phyloP scores from a whole-genome alignment of 192 early-diverging fungal genomes.

The Backusella tarrabulga region DNA sequence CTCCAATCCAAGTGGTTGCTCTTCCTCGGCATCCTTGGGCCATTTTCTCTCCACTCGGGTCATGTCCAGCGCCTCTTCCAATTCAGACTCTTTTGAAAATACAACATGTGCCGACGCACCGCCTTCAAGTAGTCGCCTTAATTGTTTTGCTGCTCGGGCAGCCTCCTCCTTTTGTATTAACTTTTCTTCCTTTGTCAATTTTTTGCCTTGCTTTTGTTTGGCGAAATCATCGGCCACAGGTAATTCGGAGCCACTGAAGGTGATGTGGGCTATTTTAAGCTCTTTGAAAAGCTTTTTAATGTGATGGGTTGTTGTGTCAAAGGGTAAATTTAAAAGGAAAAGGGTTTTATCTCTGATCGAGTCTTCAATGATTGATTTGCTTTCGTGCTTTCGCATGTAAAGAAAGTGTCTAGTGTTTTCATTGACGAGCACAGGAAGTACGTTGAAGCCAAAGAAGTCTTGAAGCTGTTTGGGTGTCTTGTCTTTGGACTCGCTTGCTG shows the following conservation, averaged over 20 bases:
- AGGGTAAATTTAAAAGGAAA: slow-evolving; percentile 68
- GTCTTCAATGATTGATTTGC: slow-evolving; percentile 39
- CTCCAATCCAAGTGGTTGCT: slow-evolving; percentile 48
- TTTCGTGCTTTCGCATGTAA: slow-evolving; percentile 56
- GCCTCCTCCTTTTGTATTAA: slow-evolving; percentile 22
- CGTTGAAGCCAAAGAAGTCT: slow-evolving; percentile 53
- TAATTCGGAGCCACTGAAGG: slow-evolving; percentile 50
- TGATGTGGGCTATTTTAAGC: slow-evolving; percentile 44
- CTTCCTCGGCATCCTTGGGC: slow-evolving; percentile 47
- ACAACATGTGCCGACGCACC: slow-evolving; percentile 68
- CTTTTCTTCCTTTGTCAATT: slow-evolving; percentile 6
- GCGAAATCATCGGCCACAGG: slow-evolving; percentile 39
- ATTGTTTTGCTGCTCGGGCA: slow-evolving; percentile 14
- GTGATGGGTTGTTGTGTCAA: slow-evolving; percentile 65
- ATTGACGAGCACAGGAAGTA: slow-evolving; percentile 48
- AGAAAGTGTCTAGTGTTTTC: slow-evolving; percentile 44
- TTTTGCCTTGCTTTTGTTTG: slow-evolving; percentile 18
- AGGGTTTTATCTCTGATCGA: slow-evolving; percentile 62
- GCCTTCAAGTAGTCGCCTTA: slow-evolving; percentile 44
- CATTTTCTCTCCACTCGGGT: slow-evolving; percentile 55
- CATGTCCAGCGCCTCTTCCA: slow-evolving; percentile 65
- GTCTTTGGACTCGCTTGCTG: neutral
- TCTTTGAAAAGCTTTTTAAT: slow-evolving; percentile 62
- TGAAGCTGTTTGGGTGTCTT: slow-evolving; percentile 27
- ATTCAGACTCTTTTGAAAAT: slow-evolving; percentile 64